Base-by-base conservation (phyloP, 768 basidiomycete genomes). In the Boletus rubescentipes region DNA sequence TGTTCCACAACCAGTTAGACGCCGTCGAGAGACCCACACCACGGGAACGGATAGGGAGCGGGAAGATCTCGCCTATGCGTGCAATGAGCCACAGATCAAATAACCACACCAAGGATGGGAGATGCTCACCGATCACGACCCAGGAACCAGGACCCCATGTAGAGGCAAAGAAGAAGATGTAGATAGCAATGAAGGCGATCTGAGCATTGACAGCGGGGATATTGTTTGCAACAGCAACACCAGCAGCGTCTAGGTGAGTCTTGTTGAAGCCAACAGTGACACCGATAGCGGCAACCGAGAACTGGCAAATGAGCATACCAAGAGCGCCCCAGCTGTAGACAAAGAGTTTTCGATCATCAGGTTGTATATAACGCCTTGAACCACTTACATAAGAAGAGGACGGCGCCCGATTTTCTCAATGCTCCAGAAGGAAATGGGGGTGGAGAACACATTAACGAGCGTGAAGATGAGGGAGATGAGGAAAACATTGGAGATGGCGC, bases 281-380 rank as follows among this genome's bases (percentile, higher is more conserved):
- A 65, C 83, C 83, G 55, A 84, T 68, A 70, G 87, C 85, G 61
- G 83, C 87, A 60, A 91, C 79, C 65, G 93, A 80, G 76, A 78
- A 93, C 72, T 94, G 88, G 79, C 91, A 94, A 63, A 93, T 57
- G 61, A 82, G 77, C 93, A 94, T 94, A 51, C 87, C 86, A 52
- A 79, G 70, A 21, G 92, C 91, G 65, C 93, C 93, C 63, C 63
- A 65, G 54, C 82, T 79, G 36, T 18, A 21, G 12, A 47, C 9
- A 35, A 20, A 11, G 31, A 37, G 10, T 2, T 5, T 15, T 58
- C 10, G 42, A 48, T 38, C 9, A 35, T 11, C 4, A 15, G 9
- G 38, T 18, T 36, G 21, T 46, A 48, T 21, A 8, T 5, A 6
- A 36, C n/a, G n/a, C n/a, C n/a, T n/a, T n/a, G 6, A 36, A 18